Percentiles rank a stretch among this genome's conserved stretches.
These are phyloP conservation scores for Monosiga brevicollis DNA, from an alignment of 78 protist species.

Conservation along the genomic window DNA sequence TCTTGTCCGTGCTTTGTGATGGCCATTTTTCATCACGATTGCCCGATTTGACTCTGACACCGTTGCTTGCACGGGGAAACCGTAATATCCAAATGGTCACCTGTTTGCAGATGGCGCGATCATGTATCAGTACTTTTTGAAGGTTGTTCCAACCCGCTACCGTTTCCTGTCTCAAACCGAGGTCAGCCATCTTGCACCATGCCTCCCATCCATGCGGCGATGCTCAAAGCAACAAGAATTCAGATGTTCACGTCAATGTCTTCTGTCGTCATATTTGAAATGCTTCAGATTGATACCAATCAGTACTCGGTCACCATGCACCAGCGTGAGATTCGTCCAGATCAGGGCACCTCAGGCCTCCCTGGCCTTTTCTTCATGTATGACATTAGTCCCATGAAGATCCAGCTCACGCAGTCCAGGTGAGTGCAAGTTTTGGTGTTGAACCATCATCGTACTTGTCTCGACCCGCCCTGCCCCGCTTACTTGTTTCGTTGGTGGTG, in stretches of 20 bases:
- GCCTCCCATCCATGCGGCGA: no score
- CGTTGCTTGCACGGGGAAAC: background rate
- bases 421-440: no score
- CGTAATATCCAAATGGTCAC: background rate
- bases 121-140: constrained; percentile 79
- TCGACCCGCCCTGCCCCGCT: no score
- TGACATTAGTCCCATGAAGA: constrained; percentile 79
- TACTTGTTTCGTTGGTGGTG: no score
- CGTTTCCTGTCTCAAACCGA: background rate
- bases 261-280: constrained; percentile 5
- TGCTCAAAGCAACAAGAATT: no score
- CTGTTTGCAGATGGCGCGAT: background rate
- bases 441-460: no score
- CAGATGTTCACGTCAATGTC: no score
- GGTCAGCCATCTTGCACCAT: background rate
- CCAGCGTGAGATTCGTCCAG: constrained; percentile 15
- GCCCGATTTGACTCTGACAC: background rate
- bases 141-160: constrained; percentile 83
- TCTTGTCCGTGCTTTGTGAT: background rate
- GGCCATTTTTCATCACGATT: background rate
- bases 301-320: constrained; percentile 82
- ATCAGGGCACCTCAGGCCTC: constrained; percentile 32
- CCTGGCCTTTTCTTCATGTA: constrained; percentile 80
- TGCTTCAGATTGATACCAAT: constrained; percentile 50
- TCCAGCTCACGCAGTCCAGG: constrained; percentile 36